Evolutionary conservation across 129 eudicot species (phyloP), one percentile per base, ranked within the genome.

Genomic region (Lactuca saligna): DNA sequence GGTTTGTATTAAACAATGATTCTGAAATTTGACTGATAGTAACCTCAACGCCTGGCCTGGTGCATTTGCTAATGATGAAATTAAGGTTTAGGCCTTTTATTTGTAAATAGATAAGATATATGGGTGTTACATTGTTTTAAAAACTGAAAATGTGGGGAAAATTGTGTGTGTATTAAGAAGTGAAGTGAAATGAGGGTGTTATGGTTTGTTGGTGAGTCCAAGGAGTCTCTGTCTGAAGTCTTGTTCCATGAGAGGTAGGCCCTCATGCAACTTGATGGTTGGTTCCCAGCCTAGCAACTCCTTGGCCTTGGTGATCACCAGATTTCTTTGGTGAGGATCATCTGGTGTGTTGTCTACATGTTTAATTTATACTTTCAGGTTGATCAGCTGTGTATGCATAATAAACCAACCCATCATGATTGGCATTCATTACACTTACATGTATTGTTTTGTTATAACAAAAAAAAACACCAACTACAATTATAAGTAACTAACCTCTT

Each of bases 311-410:
- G 90, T 82, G 49, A 87, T 91, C 75, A 82, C 91, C 8, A 95
- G 95, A 75, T 91, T 91, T 66, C 97, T 85, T 75, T 91, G 95
- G 12, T 91, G 88, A 41, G 95, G 97, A 68, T 91, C 95, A 59
- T 91, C 95, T 5, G 95, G 97, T 1, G n/a, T n/a, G 84, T 87
- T 90, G 38, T 85, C 97, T 81, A 90, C 97, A 11, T 69, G 80
- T 38, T 79, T 48, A 63, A 87, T 90, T 49, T 90, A 32, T 78
- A 90, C 97, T 25, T 87, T 71, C n/a, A 87, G 95, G 73, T 91
- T 87, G 37, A 91, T 91, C 68, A 91, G 69, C 95, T 87, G 82
- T 69, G 79, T 54, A 20, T 20, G 20, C 20, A 20, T 0, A 42
- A 8, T 8, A 8, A 6, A 8, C 7, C 8, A 42, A 42, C 38